Percentiles rank a stretch among this genome's conserved stretches.
phyloP scores from a whole-genome alignment of 371 early-diverging fungal genomes.

The Nematocida homosporus region DNA sequence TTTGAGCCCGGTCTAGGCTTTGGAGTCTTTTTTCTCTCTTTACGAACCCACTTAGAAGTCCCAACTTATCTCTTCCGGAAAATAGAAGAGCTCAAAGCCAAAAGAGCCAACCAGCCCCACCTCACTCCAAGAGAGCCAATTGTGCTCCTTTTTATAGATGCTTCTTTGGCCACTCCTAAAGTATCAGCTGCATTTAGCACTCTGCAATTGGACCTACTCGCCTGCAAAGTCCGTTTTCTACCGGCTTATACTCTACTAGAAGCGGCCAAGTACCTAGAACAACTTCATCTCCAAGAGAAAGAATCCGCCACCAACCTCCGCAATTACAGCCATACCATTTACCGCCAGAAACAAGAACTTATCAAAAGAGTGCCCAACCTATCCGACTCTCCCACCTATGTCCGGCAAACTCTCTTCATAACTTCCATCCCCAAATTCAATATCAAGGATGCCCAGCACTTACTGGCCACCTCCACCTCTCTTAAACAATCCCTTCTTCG shows the following conservation, averaged over 20 bases:
- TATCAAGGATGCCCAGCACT: neutral
- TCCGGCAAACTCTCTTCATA: slow-evolving; percentile 7
- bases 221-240: neutral
- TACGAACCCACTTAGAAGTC: neutral
- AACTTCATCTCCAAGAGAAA: neutral
- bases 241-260: slow-evolving; percentile 15
- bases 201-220: slow-evolving; percentile 26
- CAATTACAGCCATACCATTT: neutral
- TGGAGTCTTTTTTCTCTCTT: slow-evolving; percentile 24
- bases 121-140: neutral
- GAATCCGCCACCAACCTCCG: neutral
- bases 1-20: slow-evolving; percentile 34
- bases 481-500: neutral
- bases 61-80: slow-evolving; percentile 21
- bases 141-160: slow-evolving; percentile 14
- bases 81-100: slow-evolving; percentile 18
- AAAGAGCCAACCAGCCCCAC: neutral
- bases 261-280: slow-evolving; percentile 28
- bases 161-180: neutral
- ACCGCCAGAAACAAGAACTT: neutral
- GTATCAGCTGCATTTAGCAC: neutral
- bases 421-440: slow-evolving; percentile 26
- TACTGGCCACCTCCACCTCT: neutral
- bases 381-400: neutral
- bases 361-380: neutral